A percentile compares a stretch with the other conserved stretches of the same genome.
phyloP scores from a whole-genome alignment of 176 grass and related monocot genomes.

The sorghum (Sorghum bicolor) region Sorghum_bicolor_NCBIv3 NC_012872.2:53305501-53306000 shows the following conservation, averaged over 20 bases:
- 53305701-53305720: slow-evolving; percentile 80
- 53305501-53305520: neutral
- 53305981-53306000: neutral
- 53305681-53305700: slow-evolving; percentile 92
- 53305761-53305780: neutral
- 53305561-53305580: slow-evolving; percentile 88
- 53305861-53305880: neutral
- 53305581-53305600: slow-evolving; percentile 84
- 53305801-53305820: neutral
- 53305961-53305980: neutral
- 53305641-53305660: slow-evolving; percentile 72
- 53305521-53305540: slow-evolving; percentile 1
- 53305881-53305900: neutral
- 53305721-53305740: slow-evolving; percentile 11
- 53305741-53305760: neutral
- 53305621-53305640: slow-evolving; percentile 64
- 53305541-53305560: neutral
- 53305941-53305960: neutral
- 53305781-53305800: slow-evolving; percentile 1
- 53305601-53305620: slow-evolving; percentile 83
- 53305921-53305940: neutral
- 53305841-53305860: neutral
- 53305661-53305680: slow-evolving; percentile 74
- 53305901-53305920: neutral
- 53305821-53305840: neutral